phyloP scores from a whole-genome alignment of 2,329 filamentous ascomycete species.

The Trichoderma lentiforme region DNA sequence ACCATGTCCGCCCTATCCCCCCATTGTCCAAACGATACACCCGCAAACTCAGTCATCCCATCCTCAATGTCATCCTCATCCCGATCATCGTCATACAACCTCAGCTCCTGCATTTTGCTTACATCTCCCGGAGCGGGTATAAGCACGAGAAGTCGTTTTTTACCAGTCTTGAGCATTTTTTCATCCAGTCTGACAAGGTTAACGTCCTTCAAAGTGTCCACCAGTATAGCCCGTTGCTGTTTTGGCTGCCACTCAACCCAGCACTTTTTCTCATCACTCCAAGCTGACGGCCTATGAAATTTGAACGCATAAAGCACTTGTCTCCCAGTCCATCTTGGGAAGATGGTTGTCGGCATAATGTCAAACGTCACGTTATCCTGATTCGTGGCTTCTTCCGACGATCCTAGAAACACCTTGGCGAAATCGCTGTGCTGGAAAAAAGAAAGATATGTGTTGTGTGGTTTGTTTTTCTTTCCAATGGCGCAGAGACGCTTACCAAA shows the following conservation, averaged over 20 bases:
- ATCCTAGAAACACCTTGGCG: slow-evolving; percentile 5
- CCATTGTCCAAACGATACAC: slow-evolving; percentile 7
- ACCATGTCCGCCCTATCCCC: not conserved
- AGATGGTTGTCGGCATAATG: not conserved
- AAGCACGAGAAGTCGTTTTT: not conserved
- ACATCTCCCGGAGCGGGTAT: not conserved
- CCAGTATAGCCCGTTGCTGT: not conserved
- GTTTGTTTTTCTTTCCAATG: not conserved
- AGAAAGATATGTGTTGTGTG: slow-evolving; percentile 2
- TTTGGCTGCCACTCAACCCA: slow-evolving; percentile 14
- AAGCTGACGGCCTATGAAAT: not conserved
- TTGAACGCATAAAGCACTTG: not conserved
- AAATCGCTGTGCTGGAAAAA: not conserved
- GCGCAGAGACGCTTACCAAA: not conserved
- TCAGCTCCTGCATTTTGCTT: not conserved
- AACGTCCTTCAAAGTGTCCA: not conserved
- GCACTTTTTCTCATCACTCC: not conserved
- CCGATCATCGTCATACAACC: not conserved
- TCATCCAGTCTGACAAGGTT: not conserved
- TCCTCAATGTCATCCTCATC: not conserved
- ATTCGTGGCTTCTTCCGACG: not conserved
- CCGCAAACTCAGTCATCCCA: not conserved
- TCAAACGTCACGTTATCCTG: slow-evolving; percentile 2
- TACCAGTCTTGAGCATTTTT: not conserved
- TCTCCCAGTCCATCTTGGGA: not conserved